Evolutionary conservation across 2,329 filamentous ascomycete species (phyloP), one percentile per base, ranked within the genome.

Genomic region (Phoma sp.): DNA sequence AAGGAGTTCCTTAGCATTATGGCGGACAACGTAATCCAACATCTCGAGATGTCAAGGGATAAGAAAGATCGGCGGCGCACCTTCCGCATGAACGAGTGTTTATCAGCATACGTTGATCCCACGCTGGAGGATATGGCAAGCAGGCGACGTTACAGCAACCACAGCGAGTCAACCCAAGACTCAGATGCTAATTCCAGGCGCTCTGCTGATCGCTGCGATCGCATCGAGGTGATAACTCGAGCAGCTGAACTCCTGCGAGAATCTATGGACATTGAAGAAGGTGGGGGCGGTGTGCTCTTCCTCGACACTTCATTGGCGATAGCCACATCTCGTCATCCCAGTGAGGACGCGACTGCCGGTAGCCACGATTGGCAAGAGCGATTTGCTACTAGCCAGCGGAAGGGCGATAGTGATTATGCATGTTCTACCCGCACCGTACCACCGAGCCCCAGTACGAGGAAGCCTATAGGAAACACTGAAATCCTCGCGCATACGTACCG

Each of bases 221-320:
- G 77, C 54, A 62, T 71, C 1, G 75, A 77, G 56, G 78, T 78
- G 2, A 82, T 83, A 49, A 67, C 71, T 10, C 73, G 80, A 22
- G 82, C 82, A 1, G 79, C 80, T 0, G 75, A 78, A 27, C 59
- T 83, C 0, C 68, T 83, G 3, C 75, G 77, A 1, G 75, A 82
- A 51, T 78, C 79, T n/a, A 67, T 83, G 8, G 76, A 77, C 35
- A 39, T 81, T 5, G 70, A 67, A 18, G 70, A 71, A 7, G 77
- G 79, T 4, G 79, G 81, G n/a, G 80, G 80, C 2, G 78, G 82
- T 7, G 78, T 82, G 10, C 65, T 77, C 2, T 78, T 79, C 48
- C 54, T 79, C 14, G 77, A 78, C 55, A 72, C 67, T 1, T 33
- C 52, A 18, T 57, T 42, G 32, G 54, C 50, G 22, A 51, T 42